These are phyloP conservation scores for Achaetomium macrosporum DNA, from an alignment of 2,329 filamentous ascomycete genomes.

Conservation along the genomic window DNA sequence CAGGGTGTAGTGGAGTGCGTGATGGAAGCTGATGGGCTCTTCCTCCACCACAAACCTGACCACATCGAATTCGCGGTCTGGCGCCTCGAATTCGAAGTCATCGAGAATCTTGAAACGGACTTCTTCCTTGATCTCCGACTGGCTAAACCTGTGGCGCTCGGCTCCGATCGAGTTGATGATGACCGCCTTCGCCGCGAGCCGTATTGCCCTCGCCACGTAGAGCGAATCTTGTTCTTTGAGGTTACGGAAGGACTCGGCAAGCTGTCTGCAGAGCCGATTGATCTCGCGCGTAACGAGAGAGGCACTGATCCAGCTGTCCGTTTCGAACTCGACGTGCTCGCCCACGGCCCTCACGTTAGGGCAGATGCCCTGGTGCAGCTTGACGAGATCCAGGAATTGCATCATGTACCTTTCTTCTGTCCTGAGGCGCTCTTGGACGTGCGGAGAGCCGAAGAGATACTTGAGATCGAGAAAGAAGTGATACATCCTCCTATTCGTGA, in stretches of 20 bases:
- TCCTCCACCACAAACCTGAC: constrained; percentile 85
- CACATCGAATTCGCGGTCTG: constrained; percentile 55
- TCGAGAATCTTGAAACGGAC: constrained; percentile 72
- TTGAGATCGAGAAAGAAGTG: constrained; percentile 96
- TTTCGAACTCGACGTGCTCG: constrained; percentile 97
- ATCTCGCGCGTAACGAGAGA: constrained; percentile 92
- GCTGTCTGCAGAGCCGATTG: constrained; percentile 82
- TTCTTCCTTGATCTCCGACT: constrained; percentile 82
- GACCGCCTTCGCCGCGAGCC: constrained; percentile 71
- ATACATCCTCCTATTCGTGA: constrained; percentile 92
- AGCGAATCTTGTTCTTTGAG: constrained; percentile 57
- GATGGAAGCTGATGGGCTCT: constrained; percentile 93
- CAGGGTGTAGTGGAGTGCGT: constrained; percentile 89
- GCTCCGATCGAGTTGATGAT: constrained; percentile 83
- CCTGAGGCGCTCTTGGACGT: constrained; percentile 80
- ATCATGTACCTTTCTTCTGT: constrained; percentile 80
- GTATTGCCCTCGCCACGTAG: constrained; percentile 65
- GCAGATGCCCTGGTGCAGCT: constrained; percentile 94
- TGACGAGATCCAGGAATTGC: constrained; percentile 92
- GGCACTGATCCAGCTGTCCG: constrained; percentile 95
- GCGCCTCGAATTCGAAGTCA: constrained; percentile 73
- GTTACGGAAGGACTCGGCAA: constrained; percentile 78
- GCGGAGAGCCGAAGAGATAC: constrained; percentile 80
- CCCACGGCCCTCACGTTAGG: constrained; percentile 87
- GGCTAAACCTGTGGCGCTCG: constrained; percentile 79